A percentile compares a stretch with the other conserved stretches of the same genome.
These are phyloP conservation scores for Aspergillus fischeri DNA, from an alignment of 2,329 filamentous ascomycete species.

Conservation along the genomic window DNA sequence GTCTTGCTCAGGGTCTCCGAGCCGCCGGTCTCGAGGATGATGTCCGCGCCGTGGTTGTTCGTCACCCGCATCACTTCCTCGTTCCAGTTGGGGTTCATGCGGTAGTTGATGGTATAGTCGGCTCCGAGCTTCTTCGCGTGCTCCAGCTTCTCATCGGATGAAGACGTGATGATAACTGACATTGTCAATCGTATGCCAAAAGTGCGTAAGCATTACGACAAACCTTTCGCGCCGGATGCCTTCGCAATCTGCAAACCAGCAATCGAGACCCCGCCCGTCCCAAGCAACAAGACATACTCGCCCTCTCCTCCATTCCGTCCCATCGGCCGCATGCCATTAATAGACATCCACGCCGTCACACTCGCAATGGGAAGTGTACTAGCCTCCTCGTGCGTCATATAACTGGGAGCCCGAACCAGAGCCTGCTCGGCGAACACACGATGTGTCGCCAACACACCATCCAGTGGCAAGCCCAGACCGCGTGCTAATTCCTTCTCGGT, in stretches of 20 bases:
- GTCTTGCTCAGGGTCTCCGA: constrained; percentile 49
- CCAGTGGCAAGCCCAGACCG: constrained; percentile 58
- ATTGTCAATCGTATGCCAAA: constrained; percentile 13
- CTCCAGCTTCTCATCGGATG: constrained; percentile 48
- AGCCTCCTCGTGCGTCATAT: constrained; percentile 37
- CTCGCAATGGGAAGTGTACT: constrained; percentile 42
- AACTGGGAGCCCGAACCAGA: constrained; percentile 39
- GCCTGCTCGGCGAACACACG: constrained; percentile 39
- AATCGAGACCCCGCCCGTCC: constrained; percentile 47
- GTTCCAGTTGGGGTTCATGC: constrained; percentile 43
- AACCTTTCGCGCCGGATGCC: constrained; percentile 43
- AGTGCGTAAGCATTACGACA: not conserved
- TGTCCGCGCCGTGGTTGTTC: constrained; percentile 45
- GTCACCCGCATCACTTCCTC: constrained; percentile 44
- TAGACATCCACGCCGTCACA: constrained; percentile 50
- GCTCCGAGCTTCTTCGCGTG: constrained; percentile 49
- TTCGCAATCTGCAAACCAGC: constrained; percentile 46
- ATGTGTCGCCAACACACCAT: constrained; percentile 43
- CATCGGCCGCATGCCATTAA: constrained; percentile 42
- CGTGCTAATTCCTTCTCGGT: constrained; percentile 51
- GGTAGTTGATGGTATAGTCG: constrained; percentile 49
- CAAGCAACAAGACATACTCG: constrained; percentile 53
- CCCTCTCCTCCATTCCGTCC: constrained; percentile 44
- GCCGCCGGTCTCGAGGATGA: constrained; percentile 51
- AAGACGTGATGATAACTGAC: constrained; percentile 49